Percentiles rank a stretch among this genome's conserved stretches.
Evolutionary conservation across 768 basidiomycete genomes (phyloP).

Genomic region (Glaciozyma martinii): DNA sequence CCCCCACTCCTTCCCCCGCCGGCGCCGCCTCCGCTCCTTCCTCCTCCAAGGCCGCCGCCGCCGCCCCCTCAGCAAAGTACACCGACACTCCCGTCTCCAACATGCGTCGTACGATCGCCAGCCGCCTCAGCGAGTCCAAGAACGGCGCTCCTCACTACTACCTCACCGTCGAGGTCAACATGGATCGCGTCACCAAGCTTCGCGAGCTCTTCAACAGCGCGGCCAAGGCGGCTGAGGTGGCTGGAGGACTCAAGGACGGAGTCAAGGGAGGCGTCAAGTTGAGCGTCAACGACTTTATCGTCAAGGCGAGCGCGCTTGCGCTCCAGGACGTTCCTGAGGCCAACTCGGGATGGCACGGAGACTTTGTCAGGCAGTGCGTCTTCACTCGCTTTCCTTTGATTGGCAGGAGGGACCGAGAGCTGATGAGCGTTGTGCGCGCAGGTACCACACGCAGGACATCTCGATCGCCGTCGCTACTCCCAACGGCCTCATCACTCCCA

Average conservation of each 20-base stretch:
- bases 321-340: conserved; percentile 91
- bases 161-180: conserved; percentile 84
- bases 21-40: conserved; percentile 44
- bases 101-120: conserved; percentile 89
- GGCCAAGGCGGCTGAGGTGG: conserved; percentile 52
- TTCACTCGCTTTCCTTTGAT: background rate
- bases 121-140: conserved; percentile 84
- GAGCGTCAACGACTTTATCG: conserved; percentile 95
- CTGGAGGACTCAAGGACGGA: conserved; percentile 52
- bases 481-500: conserved; percentile 91
- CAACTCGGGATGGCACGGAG: conserved; percentile 96
- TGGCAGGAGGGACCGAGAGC: too few relatives aligned
- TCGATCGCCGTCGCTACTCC: conserved; percentile 95
- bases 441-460: conserved; percentile 95
- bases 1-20: conserved; percentile 46
- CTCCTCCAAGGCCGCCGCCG: conserved; percentile 46
- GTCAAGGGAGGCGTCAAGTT: conserved; percentile 54
- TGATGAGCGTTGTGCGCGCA: conserved; percentile 37
- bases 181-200: conserved; percentile 91
- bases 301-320: conserved; percentile 87
- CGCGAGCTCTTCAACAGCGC: conserved; percentile 81
- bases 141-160: conserved; percentile 96
- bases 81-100: conserved; percentile 80
- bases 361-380: conserved; percentile 82
- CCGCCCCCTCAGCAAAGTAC: conserved; percentile 48